Conservation (phyloP, 345 rosid genomes). For the Abelmoschus esculentus region DNA sequence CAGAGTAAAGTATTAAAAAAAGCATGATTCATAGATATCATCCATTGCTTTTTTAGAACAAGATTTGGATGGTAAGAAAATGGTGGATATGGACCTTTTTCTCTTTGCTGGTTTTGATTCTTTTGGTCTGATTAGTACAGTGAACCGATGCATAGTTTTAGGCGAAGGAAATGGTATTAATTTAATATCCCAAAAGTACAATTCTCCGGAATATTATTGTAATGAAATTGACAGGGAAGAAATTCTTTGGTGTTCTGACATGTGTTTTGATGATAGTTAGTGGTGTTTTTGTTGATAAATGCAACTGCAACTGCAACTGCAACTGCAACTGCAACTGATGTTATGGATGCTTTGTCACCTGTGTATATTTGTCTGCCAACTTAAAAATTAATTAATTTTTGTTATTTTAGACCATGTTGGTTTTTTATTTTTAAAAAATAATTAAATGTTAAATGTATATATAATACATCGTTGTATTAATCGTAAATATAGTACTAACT, state of each 20-base stretch:
- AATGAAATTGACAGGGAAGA: not conserved
- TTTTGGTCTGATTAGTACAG: not conserved
- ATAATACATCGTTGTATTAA: too few species aligned
- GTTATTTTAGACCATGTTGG: too few species aligned
- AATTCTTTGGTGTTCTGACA: not conserved
- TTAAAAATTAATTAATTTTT: too few species aligned
- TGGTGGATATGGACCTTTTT: not conserved
- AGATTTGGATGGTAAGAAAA: not conserved
- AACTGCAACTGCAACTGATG: too few species aligned
- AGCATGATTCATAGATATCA: not conserved
- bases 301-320: too few species aligned
- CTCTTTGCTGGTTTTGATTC: not conserved
- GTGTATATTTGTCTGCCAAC: too few species aligned
- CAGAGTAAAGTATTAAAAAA: not conserved
- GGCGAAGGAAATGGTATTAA: not conserved
- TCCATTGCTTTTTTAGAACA: not conserved
- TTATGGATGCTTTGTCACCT: conserved; percentile 22
- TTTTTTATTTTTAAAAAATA: too few species aligned
- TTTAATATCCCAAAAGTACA: not conserved
- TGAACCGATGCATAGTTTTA: not conserved
- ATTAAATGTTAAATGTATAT: too few species aligned
- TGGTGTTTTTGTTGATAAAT: conserved; percentile 9
- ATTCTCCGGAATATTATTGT: not conserved
- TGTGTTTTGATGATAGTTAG: not conserved
- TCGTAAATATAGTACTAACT: too few species aligned